Evolutionary conservation across 1,139 yeast species (phyloP).

Genomic region (Maudiozyma humilis): DNA sequence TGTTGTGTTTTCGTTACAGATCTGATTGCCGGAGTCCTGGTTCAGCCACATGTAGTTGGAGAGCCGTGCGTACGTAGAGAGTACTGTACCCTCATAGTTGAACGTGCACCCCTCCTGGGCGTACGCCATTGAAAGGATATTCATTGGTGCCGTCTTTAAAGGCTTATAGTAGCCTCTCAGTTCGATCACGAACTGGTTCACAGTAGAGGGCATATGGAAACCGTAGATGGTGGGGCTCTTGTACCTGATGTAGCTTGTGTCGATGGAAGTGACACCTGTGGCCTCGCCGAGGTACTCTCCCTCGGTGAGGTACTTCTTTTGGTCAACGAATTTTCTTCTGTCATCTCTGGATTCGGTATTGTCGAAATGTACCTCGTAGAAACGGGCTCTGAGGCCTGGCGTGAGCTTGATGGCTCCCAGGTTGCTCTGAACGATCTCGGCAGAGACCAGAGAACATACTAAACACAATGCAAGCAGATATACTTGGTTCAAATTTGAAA

Average conservation of each 20-base stretch:
- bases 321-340: background rate
- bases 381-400: background rate
- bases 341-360: background rate
- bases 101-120: background rate
- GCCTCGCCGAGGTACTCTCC: background rate
- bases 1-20: background rate
- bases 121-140: background rate
- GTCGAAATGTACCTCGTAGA: background rate
- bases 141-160: background rate
- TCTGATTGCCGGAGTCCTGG: background rate
- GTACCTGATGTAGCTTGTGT: background rate
- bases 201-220: background rate
- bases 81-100: background rate
- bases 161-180: constrained; percentile 3
- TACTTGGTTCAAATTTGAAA: background rate
- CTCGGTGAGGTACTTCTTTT: background rate
- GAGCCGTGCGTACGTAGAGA: background rate
- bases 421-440: background rate
- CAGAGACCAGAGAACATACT: background rate
- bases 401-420: background rate
- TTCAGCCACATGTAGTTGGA: background rate
- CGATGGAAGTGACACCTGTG: background rate
- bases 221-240: background rate
- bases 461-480: background rate
- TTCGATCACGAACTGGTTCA: background rate